A percentile compares a stretch with the other conserved stretches of the same genome.
Evolutionary conservation across 192 early-diverging fungal genomes (phyloP).

Genomic region (Coemansia sp.): DNA sequence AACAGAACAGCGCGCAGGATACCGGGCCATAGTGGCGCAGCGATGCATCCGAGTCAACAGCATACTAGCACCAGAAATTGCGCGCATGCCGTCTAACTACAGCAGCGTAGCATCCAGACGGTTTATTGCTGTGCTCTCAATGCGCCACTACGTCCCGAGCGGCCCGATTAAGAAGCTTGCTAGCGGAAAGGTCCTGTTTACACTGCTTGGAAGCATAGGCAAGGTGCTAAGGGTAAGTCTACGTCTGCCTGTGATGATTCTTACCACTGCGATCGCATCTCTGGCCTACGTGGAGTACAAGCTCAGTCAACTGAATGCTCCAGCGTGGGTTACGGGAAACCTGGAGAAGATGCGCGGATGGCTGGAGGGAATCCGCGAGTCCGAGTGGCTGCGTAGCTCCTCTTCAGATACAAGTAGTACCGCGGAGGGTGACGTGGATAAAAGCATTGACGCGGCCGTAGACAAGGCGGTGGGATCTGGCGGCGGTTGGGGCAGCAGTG

Average conservation of each 20-base stretch:
- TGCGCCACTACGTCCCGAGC: constrained; percentile 49
- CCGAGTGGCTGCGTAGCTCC: constrained; percentile 35
- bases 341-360: constrained; percentile 46
- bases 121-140: constrained; percentile 38
- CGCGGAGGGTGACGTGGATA: neutral
- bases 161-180: constrained; percentile 29
- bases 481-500: constrained; percentile 23
- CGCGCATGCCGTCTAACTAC: constrained; percentile 12
- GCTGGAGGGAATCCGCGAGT: constrained; percentile 38
- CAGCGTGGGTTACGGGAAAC: constrained; percentile 43
- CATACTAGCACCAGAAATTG: constrained; percentile 6
- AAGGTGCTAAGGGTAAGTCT: constrained; percentile 20
- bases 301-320: constrained; percentile 47
- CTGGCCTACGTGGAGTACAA: constrained; percentile 54
- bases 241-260: constrained; percentile 46
- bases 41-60: neutral
- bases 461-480: constrained; percentile 32
- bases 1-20: constrained; percentile 11
- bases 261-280: constrained; percentile 46
- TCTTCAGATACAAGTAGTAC: constrained; percentile 8
- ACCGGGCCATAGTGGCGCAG: constrained; percentile 9
- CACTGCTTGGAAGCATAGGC: constrained; percentile 29
- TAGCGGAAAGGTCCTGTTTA: constrained; percentile 25
- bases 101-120: constrained; percentile 26
- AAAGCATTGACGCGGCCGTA: neutral